Base-by-base conservation (phyloP, 179 eudicot species). In the Spinacia oleracea region DNA sequence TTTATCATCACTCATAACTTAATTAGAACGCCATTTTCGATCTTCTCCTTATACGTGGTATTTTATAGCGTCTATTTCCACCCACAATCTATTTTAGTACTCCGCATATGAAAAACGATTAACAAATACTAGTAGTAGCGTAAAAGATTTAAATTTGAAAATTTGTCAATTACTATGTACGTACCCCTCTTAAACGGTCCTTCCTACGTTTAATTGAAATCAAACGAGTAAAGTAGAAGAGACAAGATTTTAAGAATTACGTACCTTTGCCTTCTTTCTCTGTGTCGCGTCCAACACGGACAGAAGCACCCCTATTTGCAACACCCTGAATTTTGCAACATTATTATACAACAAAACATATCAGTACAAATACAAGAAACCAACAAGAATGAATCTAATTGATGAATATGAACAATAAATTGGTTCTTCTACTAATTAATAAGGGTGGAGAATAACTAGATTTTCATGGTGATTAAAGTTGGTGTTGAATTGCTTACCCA, bases 271-370 rank as follows among this genome's bases (percentile, higher is more conserved):
- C 90, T 5, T 82, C 86, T 68, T 82, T 83, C 86, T 89, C 92
- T 18, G 90, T 89, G 78, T 89, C 92, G 12, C 92, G 84, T 0
- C 92, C 92, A 12, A 89, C 89, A 74, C 92, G 88, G 77, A 89
- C 83, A 0, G 92, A 89, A 29, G 92, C 90, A 70, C 92, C 90
- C 25, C 92, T 85, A 78, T 89, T 89, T 6, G 92, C 92, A 74
- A 89, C 89, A 11, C 90, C 92, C 92, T 88, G 85, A 71, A 32
- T 45, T 72, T 73, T 27, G 9, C 38, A 0, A 35, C 31, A 55
- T 35, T n/a, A 27, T 10, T n/a, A 27, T 10, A 23, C 35, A 55
- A n/a, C 38, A 46, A 34, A 20, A 42, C 7, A 29, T 16, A 15
- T 35, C 32, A n/a, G 45, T 43, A 12, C 15, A 11, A 5, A 32